phyloP scores from a whole-genome alignment of 345 rosid species.

The Stellera chamaejasme region DNA sequence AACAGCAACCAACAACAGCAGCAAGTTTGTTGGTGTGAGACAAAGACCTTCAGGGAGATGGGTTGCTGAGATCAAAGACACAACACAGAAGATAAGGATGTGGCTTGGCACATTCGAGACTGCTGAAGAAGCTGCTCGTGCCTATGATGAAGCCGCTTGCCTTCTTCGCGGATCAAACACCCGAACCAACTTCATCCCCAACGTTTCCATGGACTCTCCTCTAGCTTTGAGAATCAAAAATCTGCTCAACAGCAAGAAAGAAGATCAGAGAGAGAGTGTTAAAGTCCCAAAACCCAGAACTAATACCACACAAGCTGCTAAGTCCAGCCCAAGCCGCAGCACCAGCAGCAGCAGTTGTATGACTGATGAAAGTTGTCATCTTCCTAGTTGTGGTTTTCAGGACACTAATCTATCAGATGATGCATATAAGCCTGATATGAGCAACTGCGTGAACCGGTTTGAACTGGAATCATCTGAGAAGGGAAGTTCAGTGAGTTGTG shows the following conservation, averaged over 20 bases:
- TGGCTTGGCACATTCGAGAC: slow-evolving; percentile 80
- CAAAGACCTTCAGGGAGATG: slow-evolving; percentile 82
- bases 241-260: slow-evolving; percentile 46
- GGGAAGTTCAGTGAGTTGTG: slow-evolving; percentile 22
- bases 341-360: slow-evolving; percentile 13
- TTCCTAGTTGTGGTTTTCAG: slow-evolving; percentile 13
- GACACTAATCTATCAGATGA: slow-evolving; percentile 30
- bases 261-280: slow-evolving; percentile 11
- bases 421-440: slow-evolving; percentile 56
- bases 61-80: slow-evolving; percentile 83
- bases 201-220: slow-evolving; percentile 45
- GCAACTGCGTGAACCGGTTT: slow-evolving; percentile 27
- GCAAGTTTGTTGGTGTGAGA: slow-evolving; percentile 59
- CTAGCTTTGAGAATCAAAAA: slow-evolving; percentile 51
- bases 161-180: slow-evolving; percentile 76
- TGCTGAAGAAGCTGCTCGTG: slow-evolving; percentile 70
- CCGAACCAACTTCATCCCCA: slow-evolving; percentile 61
- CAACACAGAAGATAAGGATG: slow-evolving; percentile 65
- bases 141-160: slow-evolving; percentile 75
- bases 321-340: slow-evolving; percentile 6
- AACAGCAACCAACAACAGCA: slow-evolving; percentile 15
- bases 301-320: slow-evolving; percentile 1
- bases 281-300: slow-evolving; percentile 15
- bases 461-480: slow-evolving; percentile 20
- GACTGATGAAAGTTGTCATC: slow-evolving; percentile 10